These are phyloP conservation scores for Myrmaecium sp. DNA, from an alignment of 2,329 filamentous ascomycete genomes.

Conservation along the genomic window DNA sequence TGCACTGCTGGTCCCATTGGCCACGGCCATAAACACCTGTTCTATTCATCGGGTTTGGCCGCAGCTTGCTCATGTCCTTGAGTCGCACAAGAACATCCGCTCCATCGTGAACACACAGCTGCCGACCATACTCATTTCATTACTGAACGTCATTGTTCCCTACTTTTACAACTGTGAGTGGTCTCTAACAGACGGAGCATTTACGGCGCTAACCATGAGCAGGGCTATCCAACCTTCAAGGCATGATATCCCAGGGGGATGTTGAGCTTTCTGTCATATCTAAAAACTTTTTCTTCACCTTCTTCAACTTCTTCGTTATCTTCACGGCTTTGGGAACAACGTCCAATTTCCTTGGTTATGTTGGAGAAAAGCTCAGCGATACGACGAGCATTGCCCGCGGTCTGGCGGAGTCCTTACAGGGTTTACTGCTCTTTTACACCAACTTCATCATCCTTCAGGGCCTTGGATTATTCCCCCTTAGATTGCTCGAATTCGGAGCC, in stretches of 20 bases:
- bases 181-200: too few species aligned
- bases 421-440: conserved; percentile 69
- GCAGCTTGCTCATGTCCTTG: conserved; percentile 47
- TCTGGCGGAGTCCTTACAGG: conserved; percentile 59
- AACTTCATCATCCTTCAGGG: conserved; percentile 90
- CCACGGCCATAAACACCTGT: conserved; percentile 63
- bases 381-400: conserved; percentile 60
- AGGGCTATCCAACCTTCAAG: conserved; percentile 72
- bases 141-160: conserved; percentile 78
- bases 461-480: conserved; percentile 82
- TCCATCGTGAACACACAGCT: conserved; percentile 75
- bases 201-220: too few species aligned
- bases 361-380: conserved; percentile 61
- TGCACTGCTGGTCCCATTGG: conserved; percentile 61
- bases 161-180: conserved; percentile 75
- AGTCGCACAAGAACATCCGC: conserved; percentile 49
- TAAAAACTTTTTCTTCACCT: conserved; percentile 98
- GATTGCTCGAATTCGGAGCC: conserved; percentile 76
- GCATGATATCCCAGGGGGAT: conserved; percentile 88
- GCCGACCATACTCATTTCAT: conserved; percentile 67
- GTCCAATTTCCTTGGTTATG: conserved; percentile 47
- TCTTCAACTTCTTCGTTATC: conserved; percentile 96
- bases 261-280: conserved; percentile 89
- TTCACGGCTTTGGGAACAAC: conserved; percentile 79
- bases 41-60: conserved; percentile 61